These are phyloP conservation scores for Helianthus annuus DNA, from an alignment of 129 eudicot genomes.

Conservation along the genomic window DNA sequence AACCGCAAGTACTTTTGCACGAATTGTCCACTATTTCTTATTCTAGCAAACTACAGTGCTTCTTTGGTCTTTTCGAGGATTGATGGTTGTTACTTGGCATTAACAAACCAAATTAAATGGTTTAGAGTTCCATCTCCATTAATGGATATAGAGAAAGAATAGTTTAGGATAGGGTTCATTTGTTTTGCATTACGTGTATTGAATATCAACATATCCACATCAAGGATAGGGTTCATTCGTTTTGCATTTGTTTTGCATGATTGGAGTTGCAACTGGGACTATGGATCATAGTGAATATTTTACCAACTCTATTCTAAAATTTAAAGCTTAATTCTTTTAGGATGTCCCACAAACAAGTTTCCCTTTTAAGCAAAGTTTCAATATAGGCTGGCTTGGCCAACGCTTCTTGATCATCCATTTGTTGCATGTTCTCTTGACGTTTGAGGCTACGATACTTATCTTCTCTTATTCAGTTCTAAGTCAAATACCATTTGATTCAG, in stretches of 20 bases:
- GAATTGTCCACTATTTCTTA: constrained; percentile 14
- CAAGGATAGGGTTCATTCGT: constrained; percentile 2
- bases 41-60: constrained; percentile 4
- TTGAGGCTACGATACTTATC: no score
- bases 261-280: constrained; percentile 11
- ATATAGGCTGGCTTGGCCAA: background rate
- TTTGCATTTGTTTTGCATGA: background rate
- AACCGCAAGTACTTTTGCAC: constrained; percentile 15
- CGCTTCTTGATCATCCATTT: no score
- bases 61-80: constrained; percentile 10
- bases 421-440: no score
- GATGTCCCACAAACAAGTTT: background rate
- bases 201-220: background rate
- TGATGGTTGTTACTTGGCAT: constrained; percentile 1
- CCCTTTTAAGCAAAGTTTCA: background rate
- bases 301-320: background rate
- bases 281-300: constrained; percentile 6
- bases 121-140: background rate
- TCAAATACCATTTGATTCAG: no score
- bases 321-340: background rate
- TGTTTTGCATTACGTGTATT: constrained; percentile 5
- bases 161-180: constrained; percentile 4
- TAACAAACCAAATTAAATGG: background rate
- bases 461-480: no score
- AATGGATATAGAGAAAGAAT: constrained; percentile 9